A percentile compares a stretch with the other conserved stretches of the same genome.
Evolutionary conservation across 257 asterid species (phyloP).

Genomic region (Jasminum sambac): DNA sequence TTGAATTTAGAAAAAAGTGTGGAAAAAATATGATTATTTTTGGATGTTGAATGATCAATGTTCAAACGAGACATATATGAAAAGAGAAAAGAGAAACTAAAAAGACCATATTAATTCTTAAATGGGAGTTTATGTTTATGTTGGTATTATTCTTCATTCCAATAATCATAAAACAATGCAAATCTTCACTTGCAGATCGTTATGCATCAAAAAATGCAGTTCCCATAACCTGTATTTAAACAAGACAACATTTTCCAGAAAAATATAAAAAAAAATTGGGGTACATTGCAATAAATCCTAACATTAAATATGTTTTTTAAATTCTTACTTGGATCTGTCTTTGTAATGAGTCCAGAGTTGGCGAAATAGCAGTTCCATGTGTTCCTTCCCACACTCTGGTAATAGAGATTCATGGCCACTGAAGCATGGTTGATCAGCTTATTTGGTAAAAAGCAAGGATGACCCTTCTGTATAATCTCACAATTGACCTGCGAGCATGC

Average conservation of each 20-base stretch:
- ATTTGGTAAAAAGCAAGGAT: slow-evolving; percentile 46
- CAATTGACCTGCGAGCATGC: slow-evolving; percentile 52
- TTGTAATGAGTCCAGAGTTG: slow-evolving; percentile 42
- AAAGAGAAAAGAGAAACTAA: too few relatives aligned
- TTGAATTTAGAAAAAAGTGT: too few relatives aligned
- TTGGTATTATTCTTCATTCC: neutral
- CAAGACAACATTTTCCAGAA: neutral
- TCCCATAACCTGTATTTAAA: slow-evolving; percentile 47
- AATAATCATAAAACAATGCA: neutral
- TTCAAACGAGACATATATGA: too few relatives aligned
- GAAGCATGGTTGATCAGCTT: slow-evolving; percentile 62
- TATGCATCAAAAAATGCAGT: slow-evolving; percentile 40
- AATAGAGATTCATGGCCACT: slow-evolving; percentile 62
- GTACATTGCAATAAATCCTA: neutral
- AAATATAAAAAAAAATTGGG: neutral
- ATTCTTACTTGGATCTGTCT: slow-evolving; percentile 60
- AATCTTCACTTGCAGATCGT: neutral
- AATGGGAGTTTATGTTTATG: neutral
- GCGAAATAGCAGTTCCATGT: slow-evolving; percentile 48
- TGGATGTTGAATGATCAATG: too few relatives aligned
- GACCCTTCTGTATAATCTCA: slow-evolving; percentile 29
- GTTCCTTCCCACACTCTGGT: slow-evolving; percentile 41
- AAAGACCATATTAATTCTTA: too few relatives aligned
- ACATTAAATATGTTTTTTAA: neutral
- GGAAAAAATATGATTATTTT: too few relatives aligned